Evolutionary conservation across 306 rosid species (phyloP).

Genomic region (Acmispon strigosus): DNA sequence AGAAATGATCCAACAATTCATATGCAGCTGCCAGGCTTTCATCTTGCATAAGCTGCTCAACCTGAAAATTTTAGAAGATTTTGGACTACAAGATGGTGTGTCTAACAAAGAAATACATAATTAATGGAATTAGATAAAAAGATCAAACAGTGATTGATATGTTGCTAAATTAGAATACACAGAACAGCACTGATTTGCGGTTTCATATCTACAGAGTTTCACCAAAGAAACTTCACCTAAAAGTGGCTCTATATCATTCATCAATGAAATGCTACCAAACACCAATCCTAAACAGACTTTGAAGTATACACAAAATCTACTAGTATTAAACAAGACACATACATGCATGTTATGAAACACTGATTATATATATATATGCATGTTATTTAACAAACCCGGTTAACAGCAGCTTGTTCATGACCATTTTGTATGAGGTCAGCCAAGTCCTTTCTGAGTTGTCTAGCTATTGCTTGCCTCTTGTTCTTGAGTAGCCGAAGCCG

Average conservation of each 20-base stretch:
- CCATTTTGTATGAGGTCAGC: slow-evolving; percentile 49
- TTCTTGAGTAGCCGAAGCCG: slow-evolving; percentile 55
- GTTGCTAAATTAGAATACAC: no score
- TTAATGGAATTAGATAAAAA: not conserved
- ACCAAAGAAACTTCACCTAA: no score
- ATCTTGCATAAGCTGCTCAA: slow-evolving; percentile 55
- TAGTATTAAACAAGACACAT: not conserved
- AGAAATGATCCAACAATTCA: slow-evolving; percentile 55
- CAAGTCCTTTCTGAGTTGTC: slow-evolving; percentile 47
- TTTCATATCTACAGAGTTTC: not conserved
- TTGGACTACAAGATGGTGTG: not conserved
- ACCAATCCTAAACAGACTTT: not conserved
- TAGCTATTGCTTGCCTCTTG: slow-evolving; percentile 48
- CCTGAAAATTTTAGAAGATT: slow-evolving; percentile 32
- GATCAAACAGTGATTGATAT: not conserved
- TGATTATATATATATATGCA: no score
- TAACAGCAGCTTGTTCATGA: slow-evolving; percentile 43
- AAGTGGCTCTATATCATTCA: not conserved
- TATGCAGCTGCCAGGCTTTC: slow-evolving; percentile 42
- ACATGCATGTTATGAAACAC: not conserved
- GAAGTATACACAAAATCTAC: not conserved
- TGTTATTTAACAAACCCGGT: slow-evolving; percentile 34
- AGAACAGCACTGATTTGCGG: not conserved
- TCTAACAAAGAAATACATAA: not conserved
- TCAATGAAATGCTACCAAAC: not conserved